Conservation (phyloP, 331 rosid species). For the Dryas integrifolia region DNA sequence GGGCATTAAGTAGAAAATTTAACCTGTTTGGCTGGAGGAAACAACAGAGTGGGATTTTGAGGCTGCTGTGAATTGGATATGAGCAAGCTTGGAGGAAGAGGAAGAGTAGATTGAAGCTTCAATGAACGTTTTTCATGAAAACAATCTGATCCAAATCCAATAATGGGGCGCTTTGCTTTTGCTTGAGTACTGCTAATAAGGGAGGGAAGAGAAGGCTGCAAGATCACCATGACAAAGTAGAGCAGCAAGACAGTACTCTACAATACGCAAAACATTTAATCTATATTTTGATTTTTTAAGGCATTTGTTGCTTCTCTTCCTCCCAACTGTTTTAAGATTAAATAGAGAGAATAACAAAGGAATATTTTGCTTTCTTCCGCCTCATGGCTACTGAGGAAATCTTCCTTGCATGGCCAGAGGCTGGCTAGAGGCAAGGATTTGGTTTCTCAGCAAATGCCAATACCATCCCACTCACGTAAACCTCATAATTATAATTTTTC, state of each 20-base stretch:
- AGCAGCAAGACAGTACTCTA: neutral
- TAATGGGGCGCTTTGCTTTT: neutral
- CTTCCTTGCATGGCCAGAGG: conserved; percentile 24
- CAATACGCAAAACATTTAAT: neutral
- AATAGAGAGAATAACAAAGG: conserved; percentile 16
- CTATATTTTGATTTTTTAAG: neutral
- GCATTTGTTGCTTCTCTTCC: conserved; percentile 12
- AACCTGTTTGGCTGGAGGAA: conserved; percentile 30
- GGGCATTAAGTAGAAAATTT: neutral
- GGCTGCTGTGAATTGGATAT: conserved; percentile 27
- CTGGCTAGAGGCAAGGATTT: conserved; percentile 10
- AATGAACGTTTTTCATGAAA: conserved; percentile 3
- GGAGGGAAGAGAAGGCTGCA: conserved; percentile 19
- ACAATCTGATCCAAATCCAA: conserved; percentile 8
- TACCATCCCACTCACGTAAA: neutral
- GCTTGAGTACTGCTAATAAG: neutral
- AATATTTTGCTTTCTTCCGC: conserved; percentile 30
- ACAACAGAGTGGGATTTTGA: conserved; percentile 16
- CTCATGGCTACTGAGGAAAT: conserved; percentile 26
- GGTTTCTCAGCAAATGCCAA: conserved; percentile 5
- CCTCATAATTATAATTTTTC: neutral
- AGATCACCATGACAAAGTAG: conserved; percentile 20
- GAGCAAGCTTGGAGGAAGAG: conserved; percentile 20
- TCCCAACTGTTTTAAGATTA: neutral
- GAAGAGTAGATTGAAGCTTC: conserved; percentile 12